Percentiles rank a stretch among this genome's conserved stretches.
Conservation (phyloP, 2,329 filamentous ascomycete species). For the Talaromyces sp. region DNA sequence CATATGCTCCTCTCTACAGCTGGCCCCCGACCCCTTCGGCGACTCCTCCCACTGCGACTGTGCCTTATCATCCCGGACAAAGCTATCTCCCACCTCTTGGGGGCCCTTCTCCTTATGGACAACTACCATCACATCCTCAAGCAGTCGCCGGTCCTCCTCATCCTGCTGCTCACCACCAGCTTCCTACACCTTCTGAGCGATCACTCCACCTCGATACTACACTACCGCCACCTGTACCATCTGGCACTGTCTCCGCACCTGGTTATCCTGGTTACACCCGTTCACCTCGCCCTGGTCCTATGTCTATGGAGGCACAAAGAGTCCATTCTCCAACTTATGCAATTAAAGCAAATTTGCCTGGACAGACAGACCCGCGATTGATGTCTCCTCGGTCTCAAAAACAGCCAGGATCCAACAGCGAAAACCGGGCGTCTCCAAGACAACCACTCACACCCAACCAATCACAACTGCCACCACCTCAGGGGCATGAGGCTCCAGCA, state of each 20-base stretch:
- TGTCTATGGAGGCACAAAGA: conserved; percentile 26
- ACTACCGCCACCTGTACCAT: conserved; percentile 25
- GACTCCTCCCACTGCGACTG: conserved; percentile 40
- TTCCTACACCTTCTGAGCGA: conserved; percentile 34
- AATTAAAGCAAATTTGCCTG: conserved; percentile 9
- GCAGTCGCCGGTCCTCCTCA: conserved; percentile 22
- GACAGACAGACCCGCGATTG: conserved; percentile 32
- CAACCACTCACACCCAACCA: conserved; percentile 24
- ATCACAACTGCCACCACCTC: conserved; percentile 20
- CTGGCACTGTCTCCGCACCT: conserved; percentile 19
- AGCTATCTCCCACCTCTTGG: conserved; percentile 37
- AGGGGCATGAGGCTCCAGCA: conserved; percentile 27
- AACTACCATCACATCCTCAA: conserved; percentile 19
- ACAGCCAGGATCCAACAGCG: conserved; percentile 16
- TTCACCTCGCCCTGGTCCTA: conserved; percentile 28
- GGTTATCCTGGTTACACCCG: conserved; percentile 26
- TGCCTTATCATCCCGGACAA: conserved; percentile 30
- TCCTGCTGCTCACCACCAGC: conserved; percentile 24
- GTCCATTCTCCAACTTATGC: conserved; percentile 31
- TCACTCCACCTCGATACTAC: conserved; percentile 31
- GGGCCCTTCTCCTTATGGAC: conserved; percentile 33
- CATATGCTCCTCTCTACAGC: conserved; percentile 40
- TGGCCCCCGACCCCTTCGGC: conserved; percentile 46
- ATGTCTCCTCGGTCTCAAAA: conserved; percentile 33
- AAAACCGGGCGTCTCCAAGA: conserved; percentile 21